phyloP scores from a whole-genome alignment of 1,284 basidiomycete genomes.

The Coniferiporia weirii region DNA sequence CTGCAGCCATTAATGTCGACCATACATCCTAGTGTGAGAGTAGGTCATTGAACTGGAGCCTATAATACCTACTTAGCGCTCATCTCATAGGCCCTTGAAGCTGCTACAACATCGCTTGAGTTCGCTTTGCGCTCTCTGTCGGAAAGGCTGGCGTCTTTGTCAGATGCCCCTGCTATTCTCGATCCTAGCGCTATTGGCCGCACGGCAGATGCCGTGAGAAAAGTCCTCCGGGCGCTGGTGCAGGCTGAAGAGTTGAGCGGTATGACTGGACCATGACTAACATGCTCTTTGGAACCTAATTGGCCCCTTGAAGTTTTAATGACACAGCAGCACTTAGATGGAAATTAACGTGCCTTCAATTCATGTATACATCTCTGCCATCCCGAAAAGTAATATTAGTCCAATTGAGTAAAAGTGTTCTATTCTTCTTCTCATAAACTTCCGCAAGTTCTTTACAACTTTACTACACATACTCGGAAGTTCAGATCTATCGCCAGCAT shows the following conservation, averaged over 20 bases:
- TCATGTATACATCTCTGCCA: background rate
- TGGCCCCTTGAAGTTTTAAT: background rate
- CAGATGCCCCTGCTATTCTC: conserved; percentile 32
- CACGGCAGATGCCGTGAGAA: conserved; percentile 66
- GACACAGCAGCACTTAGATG: background rate
- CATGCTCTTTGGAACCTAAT: background rate
- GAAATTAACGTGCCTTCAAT: background rate
- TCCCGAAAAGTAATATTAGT: background rate
- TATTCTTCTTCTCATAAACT: background rate
- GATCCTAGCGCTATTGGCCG: conserved; percentile 49
- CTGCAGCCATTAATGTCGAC: too few relatives aligned
- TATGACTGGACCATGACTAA: conserved; percentile 8
- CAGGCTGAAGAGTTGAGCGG: conserved; percentile 52
- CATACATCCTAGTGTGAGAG: background rate
- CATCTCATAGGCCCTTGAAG: background rate
- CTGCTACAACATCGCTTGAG: conserved; percentile 38
- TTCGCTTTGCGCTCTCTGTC: conserved; percentile 50
- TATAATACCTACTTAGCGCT: background rate
- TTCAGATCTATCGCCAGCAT: background rate
- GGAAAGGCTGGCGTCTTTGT: conserved; percentile 41
- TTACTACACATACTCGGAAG: background rate
- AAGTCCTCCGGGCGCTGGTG: conserved; percentile 56
- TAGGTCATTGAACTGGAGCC: background rate
- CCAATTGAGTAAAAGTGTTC: background rate
- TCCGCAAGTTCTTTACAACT: background rate